Evolutionary conservation across 306 rosid genomes (phyloP).

Genomic region (Lathyrus oleraceus): DNA sequence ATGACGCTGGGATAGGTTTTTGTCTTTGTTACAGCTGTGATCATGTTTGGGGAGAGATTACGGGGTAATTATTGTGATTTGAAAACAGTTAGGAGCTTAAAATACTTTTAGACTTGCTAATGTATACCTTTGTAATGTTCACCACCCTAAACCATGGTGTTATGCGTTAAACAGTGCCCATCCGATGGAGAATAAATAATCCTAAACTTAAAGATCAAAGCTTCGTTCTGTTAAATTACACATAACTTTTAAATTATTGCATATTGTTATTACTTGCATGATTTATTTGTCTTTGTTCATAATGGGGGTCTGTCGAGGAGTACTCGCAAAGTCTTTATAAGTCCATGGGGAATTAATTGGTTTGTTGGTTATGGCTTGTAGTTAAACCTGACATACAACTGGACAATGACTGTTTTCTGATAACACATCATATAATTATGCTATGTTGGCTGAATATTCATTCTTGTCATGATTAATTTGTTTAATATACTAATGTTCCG

Average conservation of each 20-base stretch:
- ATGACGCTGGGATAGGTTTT: no score
- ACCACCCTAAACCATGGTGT: no score
- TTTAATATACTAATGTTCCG: conserved; percentile 14
- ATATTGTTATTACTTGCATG: neutral
- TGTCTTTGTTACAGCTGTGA: no score
- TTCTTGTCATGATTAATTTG: conserved; percentile 28
- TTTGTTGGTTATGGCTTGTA: neutral
- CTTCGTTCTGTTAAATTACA: neutral
- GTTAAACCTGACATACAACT: neutral
- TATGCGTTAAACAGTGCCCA: no score
- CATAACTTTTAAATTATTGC: neutral
- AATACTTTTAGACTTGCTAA: no score
- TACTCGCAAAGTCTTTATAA: neutral
- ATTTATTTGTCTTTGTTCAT: neutral
- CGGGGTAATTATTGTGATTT: no score
- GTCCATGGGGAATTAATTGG: neutral
- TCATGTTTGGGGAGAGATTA: no score
- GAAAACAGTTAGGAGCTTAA: no score
- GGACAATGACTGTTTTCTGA: neutral
- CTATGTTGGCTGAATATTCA: conserved; percentile 1
- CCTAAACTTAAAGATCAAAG: no score
- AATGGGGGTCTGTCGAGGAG: neutral
- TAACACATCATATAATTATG: neutral
- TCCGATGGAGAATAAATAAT: no score
- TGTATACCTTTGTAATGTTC: no score